Conservation (phyloP, 169 alveolate genomes). For the Plasmodium vivax region DNA sequence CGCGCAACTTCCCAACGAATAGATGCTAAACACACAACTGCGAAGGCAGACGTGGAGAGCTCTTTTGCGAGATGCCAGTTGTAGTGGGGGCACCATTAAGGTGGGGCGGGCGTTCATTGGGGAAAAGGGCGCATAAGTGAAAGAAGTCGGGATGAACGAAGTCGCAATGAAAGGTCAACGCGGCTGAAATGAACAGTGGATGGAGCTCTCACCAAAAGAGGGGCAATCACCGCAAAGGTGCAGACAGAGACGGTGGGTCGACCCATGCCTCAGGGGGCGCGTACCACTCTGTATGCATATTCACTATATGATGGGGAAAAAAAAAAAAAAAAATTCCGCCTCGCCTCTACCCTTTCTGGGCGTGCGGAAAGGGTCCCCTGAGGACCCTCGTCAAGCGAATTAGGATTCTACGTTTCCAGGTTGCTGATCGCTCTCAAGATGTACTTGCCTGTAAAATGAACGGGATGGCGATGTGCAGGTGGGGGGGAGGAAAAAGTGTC, state of each 20-base stretch:
- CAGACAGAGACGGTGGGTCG: neutral
- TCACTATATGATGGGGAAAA: neutral
- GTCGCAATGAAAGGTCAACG: neutral
- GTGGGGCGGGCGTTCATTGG: neutral
- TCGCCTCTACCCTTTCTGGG: neutral
- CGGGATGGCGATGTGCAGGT: neutral
- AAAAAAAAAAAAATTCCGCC: neutral
- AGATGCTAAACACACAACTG: neutral
- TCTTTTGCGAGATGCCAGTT: neutral
- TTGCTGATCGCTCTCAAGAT: constrained; percentile 69
- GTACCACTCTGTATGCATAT: neutral
- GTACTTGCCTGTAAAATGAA: constrained; percentile 24
- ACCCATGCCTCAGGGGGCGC: neutral
- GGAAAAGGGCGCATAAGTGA: neutral
- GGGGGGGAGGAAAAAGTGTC: neutral
- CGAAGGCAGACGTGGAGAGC: neutral
- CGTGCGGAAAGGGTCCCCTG: neutral
- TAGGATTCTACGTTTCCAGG: constrained; percentile 13
- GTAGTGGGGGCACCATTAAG: neutral
- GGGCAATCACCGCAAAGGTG: too few relatives aligned
- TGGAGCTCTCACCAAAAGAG: neutral
- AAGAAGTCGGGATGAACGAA: neutral
- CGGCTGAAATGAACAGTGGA: neutral
- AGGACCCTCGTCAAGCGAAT: neutral
- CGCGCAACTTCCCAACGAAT: neutral